Evolutionary conservation across 768 basidiomycete species (phyloP), one percentile per base, ranked within the genome.

Genomic region (Mrakia gelida): DNA sequence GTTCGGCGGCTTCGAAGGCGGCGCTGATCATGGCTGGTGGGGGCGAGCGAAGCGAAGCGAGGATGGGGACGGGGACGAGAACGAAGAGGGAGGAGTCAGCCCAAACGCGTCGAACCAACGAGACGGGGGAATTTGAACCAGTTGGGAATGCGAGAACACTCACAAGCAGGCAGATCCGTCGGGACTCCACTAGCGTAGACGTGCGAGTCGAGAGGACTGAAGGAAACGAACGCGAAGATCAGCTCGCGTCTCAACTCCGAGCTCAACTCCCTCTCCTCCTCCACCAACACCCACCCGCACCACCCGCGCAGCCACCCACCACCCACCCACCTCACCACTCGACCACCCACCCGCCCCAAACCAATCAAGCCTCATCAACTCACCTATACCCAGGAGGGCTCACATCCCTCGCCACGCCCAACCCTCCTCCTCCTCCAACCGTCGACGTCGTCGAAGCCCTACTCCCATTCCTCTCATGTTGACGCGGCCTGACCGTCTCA

Each of bases 1-100:
- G 63, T 23, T 78, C 77, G 62, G 72, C 77, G 9, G 77, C 77
- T 43, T 78, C 78, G 38, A 79, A 75, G 23, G 78, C 78, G 68
- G 78, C 78, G 26, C 43, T 52, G 56, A 79, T 79, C 74, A 79
- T 71, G 26, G 76, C 72, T 73, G 28, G 21, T 6, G n/a, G 56
- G 15, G 56, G 15, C 15, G 49, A 52, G 15, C 1, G 18, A 52
- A 52, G 49, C 2, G 16, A 21, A 71, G n/a, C n/a, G n/a, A 56
- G 34, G 52, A 30, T 1, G n/a, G 16, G 21, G 16, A 54, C 9
- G 11, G 32, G 15, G 28, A 23, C 7, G 16, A 28, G 15, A n/a
- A 73, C n/a, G n/a, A n/a, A n/a, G n/a, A 34, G 10, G 15, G 28
- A 21, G 30, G 15, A n/a, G 23, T 34, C 30, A 18, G 18, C 59